Evolutionary conservation across 2,329 filamentous ascomycete species (phyloP).

Genomic region (Aspergillus neotritici): DNA sequence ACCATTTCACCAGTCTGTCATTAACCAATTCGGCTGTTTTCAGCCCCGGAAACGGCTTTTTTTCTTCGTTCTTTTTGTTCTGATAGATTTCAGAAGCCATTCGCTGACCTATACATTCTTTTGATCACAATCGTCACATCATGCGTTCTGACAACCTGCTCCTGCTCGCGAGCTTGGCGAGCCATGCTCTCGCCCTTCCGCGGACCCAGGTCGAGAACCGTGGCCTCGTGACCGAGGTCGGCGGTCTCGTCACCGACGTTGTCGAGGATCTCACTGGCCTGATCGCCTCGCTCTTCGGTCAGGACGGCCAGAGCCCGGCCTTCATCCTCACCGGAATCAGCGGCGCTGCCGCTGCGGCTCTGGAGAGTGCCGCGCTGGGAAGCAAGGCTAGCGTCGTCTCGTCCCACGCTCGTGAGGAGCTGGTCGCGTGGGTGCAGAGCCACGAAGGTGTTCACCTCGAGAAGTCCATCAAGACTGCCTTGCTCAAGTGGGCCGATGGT

Average conservation of each 20-base stretch:
- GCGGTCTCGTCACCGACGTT: slow-evolving; percentile 15
- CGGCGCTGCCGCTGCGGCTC: slow-evolving; percentile 31
- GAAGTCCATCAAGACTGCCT: slow-evolving; percentile 22
- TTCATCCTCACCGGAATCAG: slow-evolving; percentile 26
- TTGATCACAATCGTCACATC: slow-evolving; percentile 10
- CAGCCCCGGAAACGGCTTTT: slow-evolving; percentile 15
- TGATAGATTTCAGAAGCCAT: slow-evolving; percentile 11
- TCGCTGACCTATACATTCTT: slow-evolving; percentile 17
- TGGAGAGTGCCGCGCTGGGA: slow-evolving; percentile 32
- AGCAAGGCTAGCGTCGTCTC: slow-evolving; percentile 26
- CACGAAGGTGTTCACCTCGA: slow-evolving; percentile 20
- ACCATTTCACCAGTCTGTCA: slow-evolving; percentile 27
- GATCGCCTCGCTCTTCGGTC: slow-evolving; percentile 21
- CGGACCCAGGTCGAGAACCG: slow-evolving; percentile 26
- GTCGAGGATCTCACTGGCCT: slow-evolving; percentile 19
- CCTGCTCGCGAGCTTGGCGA: slow-evolving; percentile 31
- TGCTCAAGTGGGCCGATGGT: slow-evolving; percentile 31
- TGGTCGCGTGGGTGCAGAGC: slow-evolving; percentile 26
- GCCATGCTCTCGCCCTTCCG: slow-evolving; percentile 28
- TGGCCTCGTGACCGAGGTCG: slow-evolving; percentile 17
- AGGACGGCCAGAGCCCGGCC: slow-evolving; percentile 12
- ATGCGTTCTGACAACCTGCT: slow-evolving; percentile 24
- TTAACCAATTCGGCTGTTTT: slow-evolving; percentile 23
- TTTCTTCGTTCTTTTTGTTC: slow-evolving; percentile 15
- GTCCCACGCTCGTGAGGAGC: slow-evolving; percentile 22